phyloP scores from a whole-genome alignment of 129 eudicot species.

The Sambucus nigra region DNA sequence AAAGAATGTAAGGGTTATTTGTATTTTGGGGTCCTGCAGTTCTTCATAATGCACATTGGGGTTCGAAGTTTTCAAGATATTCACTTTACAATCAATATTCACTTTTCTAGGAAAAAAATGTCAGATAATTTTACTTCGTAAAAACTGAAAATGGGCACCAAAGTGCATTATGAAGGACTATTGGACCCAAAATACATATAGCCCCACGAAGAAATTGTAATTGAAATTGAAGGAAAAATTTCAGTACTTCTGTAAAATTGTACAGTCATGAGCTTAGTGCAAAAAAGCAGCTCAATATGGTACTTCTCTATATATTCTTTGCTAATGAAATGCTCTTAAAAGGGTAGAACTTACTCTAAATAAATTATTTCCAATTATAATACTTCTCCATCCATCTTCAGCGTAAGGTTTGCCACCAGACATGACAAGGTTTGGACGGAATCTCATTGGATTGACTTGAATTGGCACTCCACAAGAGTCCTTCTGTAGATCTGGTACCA shows the following conservation, averaged over 20 bases:
- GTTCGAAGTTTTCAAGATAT: too few relatives aligned
- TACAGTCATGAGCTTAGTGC: neutral
- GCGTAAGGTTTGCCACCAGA: constrained; percentile 74
- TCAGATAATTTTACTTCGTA: too few relatives aligned
- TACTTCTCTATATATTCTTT: neutral
- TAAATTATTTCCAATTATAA: constrained; percentile 50
- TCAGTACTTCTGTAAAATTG: neutral
- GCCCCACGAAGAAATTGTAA: too few relatives aligned
- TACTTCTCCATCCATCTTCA: constrained; percentile 74
- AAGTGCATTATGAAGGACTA: neutral
- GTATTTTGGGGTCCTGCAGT: too few relatives aligned
- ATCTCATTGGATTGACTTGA: constrained; percentile 55
- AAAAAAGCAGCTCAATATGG: neutral
- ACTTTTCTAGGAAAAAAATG: too few relatives aligned
- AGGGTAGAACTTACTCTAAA: constrained; percentile 49
- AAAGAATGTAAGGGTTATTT: too few relatives aligned
- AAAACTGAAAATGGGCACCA: too few relatives aligned
- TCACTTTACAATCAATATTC: too few relatives aligned
- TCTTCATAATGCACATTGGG: too few relatives aligned
- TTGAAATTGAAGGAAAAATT: neutral
- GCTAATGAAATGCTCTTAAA: neutral
- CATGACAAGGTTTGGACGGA: constrained; percentile 79
- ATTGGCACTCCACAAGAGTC: constrained; percentile 14
- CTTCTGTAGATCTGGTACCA: constrained; percentile 27
- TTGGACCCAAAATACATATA: too few relatives aligned